Evolutionary conservation across 495 filamentous ascomycete genomes (phyloP).

Genomic region (Cudoniella acicularis): DNA sequence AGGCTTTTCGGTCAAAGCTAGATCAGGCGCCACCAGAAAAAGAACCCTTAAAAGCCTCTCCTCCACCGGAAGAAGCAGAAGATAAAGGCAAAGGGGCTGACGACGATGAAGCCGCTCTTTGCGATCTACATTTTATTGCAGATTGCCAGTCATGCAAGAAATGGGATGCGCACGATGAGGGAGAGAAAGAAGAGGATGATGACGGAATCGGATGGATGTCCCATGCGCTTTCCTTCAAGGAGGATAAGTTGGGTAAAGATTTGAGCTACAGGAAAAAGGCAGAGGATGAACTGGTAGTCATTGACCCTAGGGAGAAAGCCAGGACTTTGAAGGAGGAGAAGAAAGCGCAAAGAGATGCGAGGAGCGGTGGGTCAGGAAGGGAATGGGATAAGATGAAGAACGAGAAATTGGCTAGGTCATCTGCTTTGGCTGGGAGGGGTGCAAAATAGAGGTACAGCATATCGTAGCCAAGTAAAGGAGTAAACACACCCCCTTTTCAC

Average conservation of each 20-base stretch:
- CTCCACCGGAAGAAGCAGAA: slow-evolving; percentile 12
- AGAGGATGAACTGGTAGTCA: slow-evolving; percentile 85
- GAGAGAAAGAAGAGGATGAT: slow-evolving; percentile 52
- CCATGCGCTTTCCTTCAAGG: slow-evolving; percentile 79
- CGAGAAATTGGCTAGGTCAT: slow-evolving; percentile 37
- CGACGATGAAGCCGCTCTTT: slow-evolving; percentile 68
- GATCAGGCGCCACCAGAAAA: slow-evolving; percentile 54
- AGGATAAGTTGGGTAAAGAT: slow-evolving; percentile 89
- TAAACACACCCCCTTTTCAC: not conserved
- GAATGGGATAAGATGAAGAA: slow-evolving; percentile 54
- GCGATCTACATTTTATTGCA: slow-evolving; percentile 89
- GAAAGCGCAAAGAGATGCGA: slow-evolving; percentile 46
- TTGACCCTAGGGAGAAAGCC: slow-evolving; percentile 87
- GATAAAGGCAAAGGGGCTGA: slow-evolving; percentile 39
- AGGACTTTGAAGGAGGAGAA: slow-evolving; percentile 65
- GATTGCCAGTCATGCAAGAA: slow-evolving; percentile 85
- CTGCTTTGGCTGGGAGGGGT: slow-evolving; percentile 41
- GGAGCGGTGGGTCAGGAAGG: slow-evolving; percentile 45
- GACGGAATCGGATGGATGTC: slow-evolving; percentile 59
- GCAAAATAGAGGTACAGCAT: slow-evolving; percentile 32
- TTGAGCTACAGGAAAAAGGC: slow-evolving; percentile 84
- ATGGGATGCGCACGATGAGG: slow-evolving; percentile 62
- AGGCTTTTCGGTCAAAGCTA: slow-evolving; percentile 75
- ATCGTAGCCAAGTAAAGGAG: not conserved
- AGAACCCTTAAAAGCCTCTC: slow-evolving; percentile 28